These are phyloP conservation scores for Sophora flavescens DNA, from an alignment of 306 rosid species.

Conservation along the genomic window DNA sequence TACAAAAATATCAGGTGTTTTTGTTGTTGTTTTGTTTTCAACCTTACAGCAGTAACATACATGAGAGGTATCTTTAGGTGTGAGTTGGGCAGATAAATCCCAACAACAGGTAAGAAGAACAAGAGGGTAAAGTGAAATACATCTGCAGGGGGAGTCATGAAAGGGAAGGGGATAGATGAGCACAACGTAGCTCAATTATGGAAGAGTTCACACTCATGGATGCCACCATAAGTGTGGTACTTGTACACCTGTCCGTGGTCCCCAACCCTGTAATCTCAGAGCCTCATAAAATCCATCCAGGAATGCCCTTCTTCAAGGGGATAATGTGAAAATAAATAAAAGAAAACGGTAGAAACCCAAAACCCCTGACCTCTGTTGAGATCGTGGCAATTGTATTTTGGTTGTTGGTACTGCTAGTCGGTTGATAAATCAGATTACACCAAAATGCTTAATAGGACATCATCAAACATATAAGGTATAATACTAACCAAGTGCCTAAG, in stretches of 20 bases:
- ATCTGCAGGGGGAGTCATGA: constrained; percentile 58
- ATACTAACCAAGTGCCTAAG: no score
- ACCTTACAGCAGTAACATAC: constrained; percentile 22
- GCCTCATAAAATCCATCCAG: constrained; percentile 45
- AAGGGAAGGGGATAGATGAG: constrained; percentile 54
- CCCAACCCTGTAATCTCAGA: constrained; percentile 65
- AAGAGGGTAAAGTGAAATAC: constrained; percentile 57
- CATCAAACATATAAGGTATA: not conserved
- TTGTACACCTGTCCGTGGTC: constrained; percentile 67
- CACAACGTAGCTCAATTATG: constrained; percentile 65
- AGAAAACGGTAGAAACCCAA: no score
- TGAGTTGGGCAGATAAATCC: constrained; percentile 44
- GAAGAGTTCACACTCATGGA: constrained; percentile 53
- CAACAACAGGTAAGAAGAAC: constrained; percentile 37
- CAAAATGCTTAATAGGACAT: not conserved
- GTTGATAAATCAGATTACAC: constrained; percentile 37
- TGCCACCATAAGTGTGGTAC: constrained; percentile 60
- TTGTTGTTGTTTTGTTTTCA: constrained; percentile 23
- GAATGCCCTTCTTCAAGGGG: constrained; percentile 34
- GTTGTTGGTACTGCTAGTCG: constrained; percentile 44
- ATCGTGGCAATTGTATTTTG: constrained; percentile 43
- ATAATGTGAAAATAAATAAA: not conserved
- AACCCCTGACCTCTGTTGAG: constrained; percentile 15
- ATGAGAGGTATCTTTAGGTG: not conserved
- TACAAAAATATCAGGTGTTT: constrained; percentile 36